A percentile compares a stretch with the other conserved stretches of the same genome.
phyloP scores from a whole-genome alignment of 257 asterid species.

The Pogostemon cablin region DNA sequence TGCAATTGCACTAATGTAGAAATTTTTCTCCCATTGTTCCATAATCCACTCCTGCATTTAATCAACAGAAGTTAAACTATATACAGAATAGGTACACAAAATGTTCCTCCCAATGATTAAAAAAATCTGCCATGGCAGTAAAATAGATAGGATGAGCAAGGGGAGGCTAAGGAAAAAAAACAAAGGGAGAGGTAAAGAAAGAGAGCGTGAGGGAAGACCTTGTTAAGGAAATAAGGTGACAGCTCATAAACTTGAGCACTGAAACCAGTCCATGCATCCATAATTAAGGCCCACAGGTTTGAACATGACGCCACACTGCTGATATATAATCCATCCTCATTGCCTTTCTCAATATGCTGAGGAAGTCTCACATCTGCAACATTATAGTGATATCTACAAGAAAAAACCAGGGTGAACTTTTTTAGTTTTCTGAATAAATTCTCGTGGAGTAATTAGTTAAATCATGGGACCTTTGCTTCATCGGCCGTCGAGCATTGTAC shows the following conservation, averaged over 20 bases:
- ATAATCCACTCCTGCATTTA: slow-evolving; percentile 68
- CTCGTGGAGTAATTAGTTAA: background rate
- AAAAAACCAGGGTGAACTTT: slow-evolving; percentile 15
- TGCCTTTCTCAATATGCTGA: slow-evolving; percentile 77
- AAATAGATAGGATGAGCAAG: background rate
- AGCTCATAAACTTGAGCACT: slow-evolving; percentile 62
- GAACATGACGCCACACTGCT: slow-evolving; percentile 68
- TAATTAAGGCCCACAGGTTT: slow-evolving; percentile 73
- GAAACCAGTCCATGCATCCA: slow-evolving; percentile 85
- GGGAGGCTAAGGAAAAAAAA: background rate
- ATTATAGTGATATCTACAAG: slow-evolving; percentile 76
- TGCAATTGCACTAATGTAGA: slow-evolving; percentile 68
- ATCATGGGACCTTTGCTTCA: slow-evolving; percentile 63
- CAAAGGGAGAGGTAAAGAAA: background rate
- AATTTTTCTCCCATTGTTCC: slow-evolving; percentile 73
- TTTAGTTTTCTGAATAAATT: background rate
- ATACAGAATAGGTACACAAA: background rate
- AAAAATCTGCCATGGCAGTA: too few relatives aligned
- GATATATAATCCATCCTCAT: slow-evolving; percentile 68
- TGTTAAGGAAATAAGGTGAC: slow-evolving; percentile 67
- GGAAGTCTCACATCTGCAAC: slow-evolving; percentile 58
- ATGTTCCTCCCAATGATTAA: background rate
- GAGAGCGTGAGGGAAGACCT: slow-evolving; percentile 38
- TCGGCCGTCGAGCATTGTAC: slow-evolving; percentile 62
- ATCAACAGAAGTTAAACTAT: background rate